Evolutionary conservation across 2,329 filamentous ascomycete genomes (phyloP).

Genomic region (Ploettnerulaceae sp.): DNA sequence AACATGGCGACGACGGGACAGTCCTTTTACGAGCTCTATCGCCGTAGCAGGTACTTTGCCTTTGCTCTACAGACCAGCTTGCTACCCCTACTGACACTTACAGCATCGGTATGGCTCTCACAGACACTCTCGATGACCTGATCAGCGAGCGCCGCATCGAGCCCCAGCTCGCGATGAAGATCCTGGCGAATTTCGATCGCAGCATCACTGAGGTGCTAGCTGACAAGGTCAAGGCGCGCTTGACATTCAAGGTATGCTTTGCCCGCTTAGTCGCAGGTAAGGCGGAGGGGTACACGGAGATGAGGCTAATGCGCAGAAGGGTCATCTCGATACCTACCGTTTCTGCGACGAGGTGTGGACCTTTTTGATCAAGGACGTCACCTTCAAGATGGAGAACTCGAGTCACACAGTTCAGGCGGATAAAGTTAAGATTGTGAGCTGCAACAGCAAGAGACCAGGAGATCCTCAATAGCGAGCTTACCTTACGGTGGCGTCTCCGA

Average conservation of each 20-base stretch:
- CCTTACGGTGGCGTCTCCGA: no score
- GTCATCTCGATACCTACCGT: slow-evolving; percentile 94
- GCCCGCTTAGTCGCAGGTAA: slow-evolving; percentile 4
- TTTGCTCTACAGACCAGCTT: slow-evolving; percentile 31
- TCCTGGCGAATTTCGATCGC: slow-evolving; percentile 91
- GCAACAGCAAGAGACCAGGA: slow-evolving; percentile 79
- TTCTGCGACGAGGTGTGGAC: slow-evolving; percentile 99
- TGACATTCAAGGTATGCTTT: slow-evolving; percentile 82
- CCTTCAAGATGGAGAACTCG: slow-evolving; percentile 89
- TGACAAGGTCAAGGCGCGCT: slow-evolving; percentile 83
- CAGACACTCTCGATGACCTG: slow-evolving; percentile 93
- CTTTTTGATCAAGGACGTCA: slow-evolving; percentile 96
- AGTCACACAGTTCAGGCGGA: slow-evolving; percentile 72
- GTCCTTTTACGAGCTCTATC: slow-evolving; percentile 90
- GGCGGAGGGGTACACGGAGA: neutral
- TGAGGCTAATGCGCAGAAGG: slow-evolving; percentile 48
- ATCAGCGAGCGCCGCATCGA: slow-evolving; percentile 95
- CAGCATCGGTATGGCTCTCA: slow-evolving; percentile 89
- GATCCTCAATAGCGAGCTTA: slow-evolving; percentile 41
- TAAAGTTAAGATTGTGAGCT: slow-evolving; percentile 97
- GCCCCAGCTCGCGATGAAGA: slow-evolving; percentile 97
- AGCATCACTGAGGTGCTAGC: slow-evolving; percentile 86
- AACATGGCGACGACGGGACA: slow-evolving; percentile 48
- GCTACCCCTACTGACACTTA: slow-evolving; percentile 31
- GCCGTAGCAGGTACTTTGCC: slow-evolving; percentile 81